phyloP scores from a whole-genome alignment of 164 flowering plant genomes.

The Magnolia officinalis region DNA sequence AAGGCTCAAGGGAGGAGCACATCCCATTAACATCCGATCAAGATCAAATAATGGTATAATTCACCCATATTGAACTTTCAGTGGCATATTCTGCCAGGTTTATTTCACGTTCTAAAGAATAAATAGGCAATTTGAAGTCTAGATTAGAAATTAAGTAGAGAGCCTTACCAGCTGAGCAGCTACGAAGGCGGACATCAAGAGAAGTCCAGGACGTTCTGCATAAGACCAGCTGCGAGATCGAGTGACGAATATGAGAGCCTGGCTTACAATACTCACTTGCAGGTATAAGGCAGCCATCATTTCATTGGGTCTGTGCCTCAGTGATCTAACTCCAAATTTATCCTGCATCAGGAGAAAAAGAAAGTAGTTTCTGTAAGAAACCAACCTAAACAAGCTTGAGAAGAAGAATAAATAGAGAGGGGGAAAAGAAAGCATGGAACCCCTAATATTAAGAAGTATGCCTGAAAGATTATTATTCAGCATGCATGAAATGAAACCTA shows the following conservation, averaged over 20 bases:
- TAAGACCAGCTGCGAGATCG: slow-evolving; percentile 96
- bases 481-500: no score
- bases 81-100: no score
- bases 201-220: slow-evolving; percentile 83
- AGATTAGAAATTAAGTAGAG: background rate
- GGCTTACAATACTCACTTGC: slow-evolving; percentile 97
- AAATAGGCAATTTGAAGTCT: no score
- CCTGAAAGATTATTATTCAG: no score
- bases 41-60: no score
- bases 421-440: background rate
- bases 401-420: background rate
- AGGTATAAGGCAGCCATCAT: slow-evolving; percentile 90
- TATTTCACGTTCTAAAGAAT: no score
- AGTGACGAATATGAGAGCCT: slow-evolving; percentile 92
- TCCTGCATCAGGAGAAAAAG: slow-evolving; percentile 40
- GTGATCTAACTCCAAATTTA: slow-evolving; percentile 52
- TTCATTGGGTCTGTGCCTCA: slow-evolving; percentile 39
- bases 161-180: slow-evolving; percentile 79
- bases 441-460: no score
- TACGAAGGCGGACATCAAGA: slow-evolving; percentile 55
- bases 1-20: no score
- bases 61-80: no score
- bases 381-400: background rate
- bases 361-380: background rate
- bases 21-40: no score